Conservation (phyloP, 139 green algal species). For the Parachlorella kessleri region DNA sequence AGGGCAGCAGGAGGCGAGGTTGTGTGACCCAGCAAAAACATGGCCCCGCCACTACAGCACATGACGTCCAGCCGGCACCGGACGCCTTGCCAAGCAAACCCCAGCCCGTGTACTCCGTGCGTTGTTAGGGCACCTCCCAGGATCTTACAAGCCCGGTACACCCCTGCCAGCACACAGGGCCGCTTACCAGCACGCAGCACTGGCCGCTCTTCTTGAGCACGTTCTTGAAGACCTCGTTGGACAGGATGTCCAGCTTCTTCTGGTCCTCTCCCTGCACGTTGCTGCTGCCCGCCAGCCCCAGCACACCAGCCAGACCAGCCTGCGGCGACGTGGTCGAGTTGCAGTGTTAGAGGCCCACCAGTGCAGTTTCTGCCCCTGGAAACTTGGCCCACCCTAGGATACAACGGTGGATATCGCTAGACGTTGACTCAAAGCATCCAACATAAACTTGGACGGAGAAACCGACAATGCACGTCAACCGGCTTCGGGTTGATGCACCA, state of each 20-base stretch:
- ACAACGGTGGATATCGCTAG: background rate
- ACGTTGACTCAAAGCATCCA: background rate
- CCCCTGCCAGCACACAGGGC: background rate
- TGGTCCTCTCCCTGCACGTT: constrained; percentile 74
- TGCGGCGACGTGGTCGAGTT: too few species aligned
- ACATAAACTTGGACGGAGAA: background rate
- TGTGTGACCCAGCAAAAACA: too few species aligned
- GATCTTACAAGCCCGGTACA: background rate
- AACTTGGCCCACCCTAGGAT: background rate
- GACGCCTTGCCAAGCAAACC: too few species aligned
- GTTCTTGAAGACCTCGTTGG: constrained; percentile 75
- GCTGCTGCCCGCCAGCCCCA: constrained; percentile 55
- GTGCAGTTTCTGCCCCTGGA: background rate
- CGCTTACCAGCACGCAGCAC: constrained; percentile 56
- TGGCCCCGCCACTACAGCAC: too few species aligned
- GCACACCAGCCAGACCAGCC: constrained; percentile 58
- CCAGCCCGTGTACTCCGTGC: too few species aligned
- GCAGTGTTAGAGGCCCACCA: too few species aligned
- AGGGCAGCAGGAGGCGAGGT: too few species aligned
- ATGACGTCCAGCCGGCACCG: too few species aligned
- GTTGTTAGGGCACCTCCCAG: too few species aligned
- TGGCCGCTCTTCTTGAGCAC: constrained; percentile 48
- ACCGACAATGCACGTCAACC: background rate
- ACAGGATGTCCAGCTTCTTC: constrained; percentile 76
- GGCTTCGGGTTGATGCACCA: background rate